Evolutionary conservation across 768 basidiomycete genomes (phyloP).

Genomic region (Pholiota molesta): DNA sequence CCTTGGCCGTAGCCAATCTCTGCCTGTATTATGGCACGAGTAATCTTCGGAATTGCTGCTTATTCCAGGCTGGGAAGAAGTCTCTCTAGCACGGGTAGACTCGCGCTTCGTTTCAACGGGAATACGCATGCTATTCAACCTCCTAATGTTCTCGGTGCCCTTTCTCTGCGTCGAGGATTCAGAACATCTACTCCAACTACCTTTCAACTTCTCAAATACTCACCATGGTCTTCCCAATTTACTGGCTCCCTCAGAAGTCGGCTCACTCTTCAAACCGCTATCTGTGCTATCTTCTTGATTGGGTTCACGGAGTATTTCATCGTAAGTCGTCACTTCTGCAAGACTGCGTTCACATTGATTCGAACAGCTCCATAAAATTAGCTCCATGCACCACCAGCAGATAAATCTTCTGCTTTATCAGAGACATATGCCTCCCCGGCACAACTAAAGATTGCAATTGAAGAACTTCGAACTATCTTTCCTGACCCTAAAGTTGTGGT

Average conservation of each 20-base stretch:
- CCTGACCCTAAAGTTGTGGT: slow-evolving; percentile 49
- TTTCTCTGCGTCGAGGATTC: background rate
- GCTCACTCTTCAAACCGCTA: slow-evolving; percentile 36
- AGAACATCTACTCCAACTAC: background rate
- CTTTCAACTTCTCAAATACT: background rate
- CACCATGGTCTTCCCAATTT: slow-evolving; percentile 23
- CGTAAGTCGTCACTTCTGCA: slow-evolving; percentile 21
- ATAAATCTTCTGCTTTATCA: slow-evolving; percentile 7
- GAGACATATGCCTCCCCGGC: slow-evolving; percentile 46
- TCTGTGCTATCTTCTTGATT: slow-evolving; percentile 40
- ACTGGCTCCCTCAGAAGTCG: slow-evolving; percentile 33
- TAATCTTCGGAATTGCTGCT: background rate
- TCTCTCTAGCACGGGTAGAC: background rate
- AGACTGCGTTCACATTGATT: slow-evolving; percentile 1
- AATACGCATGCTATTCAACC: background rate
- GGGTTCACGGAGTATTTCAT: slow-evolving; percentile 30
- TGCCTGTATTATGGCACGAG: background rate
- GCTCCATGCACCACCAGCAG: background rate
- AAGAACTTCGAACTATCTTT: slow-evolving; percentile 50
- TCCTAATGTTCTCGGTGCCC: background rate
- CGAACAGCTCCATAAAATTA: background rate
- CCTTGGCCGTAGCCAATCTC: background rate
- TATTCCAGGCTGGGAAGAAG: background rate
- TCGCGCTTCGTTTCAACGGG: background rate
- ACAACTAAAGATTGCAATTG: slow-evolving; percentile 54